A percentile compares a stretch with the other conserved stretches of the same genome.
Conservation (phyloP, 768 basidiomycete species). For the Auriscalpium vulgare region DNA sequence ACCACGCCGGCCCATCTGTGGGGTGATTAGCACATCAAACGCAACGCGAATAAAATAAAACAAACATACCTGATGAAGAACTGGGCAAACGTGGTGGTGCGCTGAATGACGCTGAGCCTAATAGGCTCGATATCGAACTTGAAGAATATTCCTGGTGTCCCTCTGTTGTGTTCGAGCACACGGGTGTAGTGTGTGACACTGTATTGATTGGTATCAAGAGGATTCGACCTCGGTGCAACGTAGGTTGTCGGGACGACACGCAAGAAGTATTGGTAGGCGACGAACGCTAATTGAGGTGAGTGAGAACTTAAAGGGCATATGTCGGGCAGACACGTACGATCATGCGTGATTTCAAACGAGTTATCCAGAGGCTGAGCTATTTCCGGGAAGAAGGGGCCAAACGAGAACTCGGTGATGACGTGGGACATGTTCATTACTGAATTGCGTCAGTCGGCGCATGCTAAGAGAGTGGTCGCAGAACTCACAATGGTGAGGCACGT, state of each 20-base stretch:
- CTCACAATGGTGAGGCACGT: slow-evolving; percentile 82
- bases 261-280: slow-evolving; percentile 91
- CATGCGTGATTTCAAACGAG: slow-evolving; percentile 65
- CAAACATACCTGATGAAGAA: slow-evolving; percentile 58
- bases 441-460: background rate
- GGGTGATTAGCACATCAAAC: background rate
- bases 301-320: slow-evolving; percentile 2
- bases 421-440: slow-evolving; percentile 95
- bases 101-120: slow-evolving; percentile 76
- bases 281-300: slow-evolving; percentile 47
- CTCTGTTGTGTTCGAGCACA: slow-evolving; percentile 61
- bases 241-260: slow-evolving; percentile 96
- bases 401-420: slow-evolving; percentile 94
- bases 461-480: slow-evolving; percentile 9
- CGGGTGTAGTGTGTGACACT: slow-evolving; percentile 91
- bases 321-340: slow-evolving; percentile 41
- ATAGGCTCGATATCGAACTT: slow-evolving; percentile 96
- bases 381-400: slow-evolving; percentile 92
- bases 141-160: slow-evolving; percentile 95
- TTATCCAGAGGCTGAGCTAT: slow-evolving; percentile 93
- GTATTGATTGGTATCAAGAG: slow-evolving; percentile 78
- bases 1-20: slow-evolving; percentile 79
- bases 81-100: slow-evolving; percentile 75
- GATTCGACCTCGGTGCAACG: slow-evolving; percentile 58
- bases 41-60: background rate